Evolutionary conservation across 148 eudicot genomes (phyloP), one percentile per base, ranked within the genome.

Genomic region (Nepenthes mirabilis): DNA sequence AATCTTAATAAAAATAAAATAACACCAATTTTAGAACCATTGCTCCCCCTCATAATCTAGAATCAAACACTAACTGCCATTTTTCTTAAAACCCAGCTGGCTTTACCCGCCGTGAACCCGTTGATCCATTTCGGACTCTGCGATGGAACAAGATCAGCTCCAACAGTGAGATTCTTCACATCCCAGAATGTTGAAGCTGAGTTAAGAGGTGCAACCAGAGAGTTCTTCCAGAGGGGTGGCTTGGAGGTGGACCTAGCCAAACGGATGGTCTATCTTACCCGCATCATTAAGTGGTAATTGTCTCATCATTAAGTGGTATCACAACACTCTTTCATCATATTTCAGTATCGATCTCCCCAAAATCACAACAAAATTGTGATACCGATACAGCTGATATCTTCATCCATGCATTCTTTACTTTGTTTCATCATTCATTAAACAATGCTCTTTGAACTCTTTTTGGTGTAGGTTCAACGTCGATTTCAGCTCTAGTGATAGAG

Each of bases 41-140:
- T 40, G 45, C 45, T 23, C 45, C 45, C 4, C 45, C 45, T 40
- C 8, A 40, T 40, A 3, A 4, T 40, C 8, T 8, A 40, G 45
- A 3, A 40, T 3, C 8, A 8, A 40, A 40, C 45, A 3, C 45
- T 5, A 12, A 11, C 55, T 3, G 9, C 23, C 32, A 36, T 12
- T 13, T 13, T 33, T n/a, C 11, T 9, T 9, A 53, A 64, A 11
- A 52, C 60, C 34, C 87, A 91, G 97, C 57, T 88, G 68, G 80
- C 86, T 47, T 68, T 80, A 59, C 62, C 80, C 6, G 75, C 73
- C 68, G 75, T 88, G 32, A 86, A 86, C 69, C 88, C 72, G 1
- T 61, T 88, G 72, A 80, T 88, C 57, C 98, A 91, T 78, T 91
- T 91, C 57, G 98, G 87, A 37, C 77, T 86, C 13, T 91, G 95